A percentile compares a stretch with the other conserved stretches of the same genome.
Evolutionary conservation across 176 grass and related monocot genomes (phyloP).

Genomic region (Pontederia paniculata): DNA sequence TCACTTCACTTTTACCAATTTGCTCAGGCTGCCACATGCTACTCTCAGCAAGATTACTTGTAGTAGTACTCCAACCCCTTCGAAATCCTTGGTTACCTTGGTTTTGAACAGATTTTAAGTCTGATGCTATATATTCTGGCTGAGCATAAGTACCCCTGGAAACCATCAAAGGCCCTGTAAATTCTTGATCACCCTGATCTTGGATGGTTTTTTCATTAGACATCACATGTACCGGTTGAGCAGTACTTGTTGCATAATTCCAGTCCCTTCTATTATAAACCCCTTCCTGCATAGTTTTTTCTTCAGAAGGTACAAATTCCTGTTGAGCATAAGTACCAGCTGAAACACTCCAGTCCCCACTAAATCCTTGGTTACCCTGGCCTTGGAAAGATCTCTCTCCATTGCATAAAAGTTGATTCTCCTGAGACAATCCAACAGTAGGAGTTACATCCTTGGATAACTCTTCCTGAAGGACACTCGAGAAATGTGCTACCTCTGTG

Average conservation of each 20-base stretch:
- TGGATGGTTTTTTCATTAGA: too few relatives aligned
- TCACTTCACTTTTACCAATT: conserved; percentile 28
- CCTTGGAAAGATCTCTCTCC: conserved; percentile 5
- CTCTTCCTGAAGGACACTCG: conserved; percentile 27
- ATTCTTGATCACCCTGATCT: too few relatives aligned
- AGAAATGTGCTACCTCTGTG: conserved; percentile 22
- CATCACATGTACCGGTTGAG: not conserved
- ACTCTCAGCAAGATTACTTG: not conserved
- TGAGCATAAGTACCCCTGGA: too few relatives aligned
- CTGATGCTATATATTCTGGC: too few relatives aligned
- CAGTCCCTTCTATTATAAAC: conserved; percentile 11
- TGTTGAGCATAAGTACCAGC: conserved; percentile 20
- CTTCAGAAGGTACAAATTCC: conserved; percentile 18
- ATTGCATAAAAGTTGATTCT: not conserved
- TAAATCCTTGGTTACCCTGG: conserved; percentile 29
- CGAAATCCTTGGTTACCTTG: conserved; percentile 7
- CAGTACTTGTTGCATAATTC: conserved; percentile 3
- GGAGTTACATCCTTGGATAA: not conserved
- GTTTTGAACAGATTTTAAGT: too few relatives aligned
- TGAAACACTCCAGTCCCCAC: conserved; percentile 11
- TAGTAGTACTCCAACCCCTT: not conserved
- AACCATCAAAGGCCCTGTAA: too few relatives aligned
- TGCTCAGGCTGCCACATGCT: conserved; percentile 30
- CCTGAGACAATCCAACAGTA: not conserved
- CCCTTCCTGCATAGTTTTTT: too few relatives aligned